These are phyloP conservation scores for Phialophora verrucosa DNA, from an alignment of 2,329 filamentous ascomycete genomes.

Conservation along the genomic window DNA sequence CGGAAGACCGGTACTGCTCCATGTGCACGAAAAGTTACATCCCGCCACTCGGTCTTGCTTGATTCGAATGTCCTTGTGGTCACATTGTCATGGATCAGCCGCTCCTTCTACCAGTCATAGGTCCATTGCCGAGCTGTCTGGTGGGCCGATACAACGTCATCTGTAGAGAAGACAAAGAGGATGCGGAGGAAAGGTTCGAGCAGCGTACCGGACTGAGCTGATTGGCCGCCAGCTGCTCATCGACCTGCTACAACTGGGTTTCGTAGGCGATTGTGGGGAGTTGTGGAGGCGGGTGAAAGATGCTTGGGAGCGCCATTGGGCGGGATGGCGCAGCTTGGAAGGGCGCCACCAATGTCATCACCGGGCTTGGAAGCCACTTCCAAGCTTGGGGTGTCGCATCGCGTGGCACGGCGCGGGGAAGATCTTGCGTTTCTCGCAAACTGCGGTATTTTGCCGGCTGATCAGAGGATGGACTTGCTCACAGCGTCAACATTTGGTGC, in stretches of 20 bases:
- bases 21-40: constrained; percentile 17
- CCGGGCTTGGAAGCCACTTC: neutral
- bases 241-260: constrained; percentile 20
- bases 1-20: constrained; percentile 12
- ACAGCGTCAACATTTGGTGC: constrained; percentile 5
- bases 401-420: constrained; percentile 9
- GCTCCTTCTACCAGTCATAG: constrained; percentile 11
- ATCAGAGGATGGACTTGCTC: constrained; percentile 14
- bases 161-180: constrained; percentile 12
- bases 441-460: neutral
- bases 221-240: constrained; percentile 9
- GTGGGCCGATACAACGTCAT: constrained; percentile 28
- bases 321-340: neutral
- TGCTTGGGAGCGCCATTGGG: neutral
- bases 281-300: neutral
- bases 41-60: constrained; percentile 1
- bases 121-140: constrained; percentile 4
- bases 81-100: constrained; percentile 13
- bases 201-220: neutral
- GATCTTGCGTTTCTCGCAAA: neutral
- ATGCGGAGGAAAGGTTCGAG: constrained; percentile 17
- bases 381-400: constrained; percentile 9
- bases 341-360: constrained; percentile 17
- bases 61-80: constrained; percentile 14
- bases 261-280: constrained; percentile 9